A percentile compares a stretch with the other conserved stretches of the same genome.
These are phyloP conservation scores for Pulchroboletus neoregius DNA, from an alignment of 1,284 basidiomycete species.

Conservation along the genomic window DNA sequence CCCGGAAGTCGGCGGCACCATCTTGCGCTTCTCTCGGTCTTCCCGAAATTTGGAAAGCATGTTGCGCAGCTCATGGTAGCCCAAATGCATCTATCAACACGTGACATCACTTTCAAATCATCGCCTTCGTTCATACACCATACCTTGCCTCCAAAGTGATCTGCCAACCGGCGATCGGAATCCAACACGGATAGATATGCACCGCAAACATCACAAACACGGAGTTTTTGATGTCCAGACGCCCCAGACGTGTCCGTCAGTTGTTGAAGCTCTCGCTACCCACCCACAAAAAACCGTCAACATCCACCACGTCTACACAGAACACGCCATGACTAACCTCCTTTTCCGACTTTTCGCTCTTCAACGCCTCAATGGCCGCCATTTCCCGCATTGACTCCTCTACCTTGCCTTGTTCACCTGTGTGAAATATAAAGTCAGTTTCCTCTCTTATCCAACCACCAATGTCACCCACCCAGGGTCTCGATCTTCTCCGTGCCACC, in stretches of 20 bases:
- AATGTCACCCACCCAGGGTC: constrained; percentile 63
- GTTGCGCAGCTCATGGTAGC: constrained; percentile 96
- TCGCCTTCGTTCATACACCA: constrained; percentile 26
- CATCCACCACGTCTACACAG: neutral
- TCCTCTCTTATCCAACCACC: constrained; percentile 11
- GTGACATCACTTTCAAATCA: constrained; percentile 20
- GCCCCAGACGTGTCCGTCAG: constrained; percentile 98
- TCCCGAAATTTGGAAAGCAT: constrained; percentile 87
- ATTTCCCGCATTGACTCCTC: constrained; percentile 98
- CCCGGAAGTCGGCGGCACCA: constrained; percentile 43
- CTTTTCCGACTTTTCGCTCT: constrained; percentile 94
- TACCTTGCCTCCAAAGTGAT: constrained; percentile 99
- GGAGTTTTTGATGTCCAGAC: constrained; percentile 97
- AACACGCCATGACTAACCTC: constrained; percentile 54
- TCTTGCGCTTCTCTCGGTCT: constrained; percentile 80
- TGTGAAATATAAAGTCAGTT: constrained; percentile 12
- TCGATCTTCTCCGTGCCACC: constrained; percentile 99
- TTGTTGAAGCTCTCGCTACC: constrained; percentile 87
- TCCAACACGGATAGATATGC: constrained; percentile 97
- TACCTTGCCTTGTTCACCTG: constrained; percentile 94
- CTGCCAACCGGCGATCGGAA: constrained; percentile 96
- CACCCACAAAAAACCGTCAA: constrained; percentile 13
- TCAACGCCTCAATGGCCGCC: constrained; percentile 95
- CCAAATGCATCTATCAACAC: constrained; percentile 86
- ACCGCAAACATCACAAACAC: constrained; percentile 99